Percentiles rank a stretch among this genome's conserved stretches.
These are phyloP conservation scores for Fraxinus pennsylvanica DNA, from an alignment of 257 asterid genomes.

Conservation along the genomic window DNA sequence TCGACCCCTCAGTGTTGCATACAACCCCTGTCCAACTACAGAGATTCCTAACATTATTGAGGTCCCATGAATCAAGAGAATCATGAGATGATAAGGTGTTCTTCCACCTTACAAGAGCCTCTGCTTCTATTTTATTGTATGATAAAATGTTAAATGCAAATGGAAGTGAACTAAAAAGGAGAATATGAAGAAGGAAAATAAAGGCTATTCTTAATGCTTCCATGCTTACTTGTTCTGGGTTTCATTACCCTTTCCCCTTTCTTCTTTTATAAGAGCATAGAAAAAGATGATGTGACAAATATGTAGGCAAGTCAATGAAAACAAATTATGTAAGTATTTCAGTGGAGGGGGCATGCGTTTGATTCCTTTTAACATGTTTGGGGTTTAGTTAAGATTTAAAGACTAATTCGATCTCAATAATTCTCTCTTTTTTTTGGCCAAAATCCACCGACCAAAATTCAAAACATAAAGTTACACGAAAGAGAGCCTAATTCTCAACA, in stretches of 20 bases:
- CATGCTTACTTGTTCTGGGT: not conserved
- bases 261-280: not conserved
- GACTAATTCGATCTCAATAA: too few species aligned
- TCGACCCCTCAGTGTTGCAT: slow-evolving; percentile 44
- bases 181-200: slow-evolving; percentile 29
- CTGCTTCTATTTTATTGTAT: slow-evolving; percentile 13
- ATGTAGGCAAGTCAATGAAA: not conserved
- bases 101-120: slow-evolving; percentile 67
- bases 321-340: too few species aligned
- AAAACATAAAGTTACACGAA: too few species aligned
- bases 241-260: not conserved
- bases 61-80: slow-evolving; percentile 58
- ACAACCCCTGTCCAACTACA: slow-evolving; percentile 65
- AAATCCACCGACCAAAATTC: too few species aligned
- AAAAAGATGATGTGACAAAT: not conserved
- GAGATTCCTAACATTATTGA: slow-evolving; percentile 39
- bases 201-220: not conserved
- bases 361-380: too few species aligned
- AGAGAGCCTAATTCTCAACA: too few species aligned
- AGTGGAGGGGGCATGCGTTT: too few species aligned
- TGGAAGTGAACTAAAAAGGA: slow-evolving; percentile 31
- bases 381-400: too few species aligned
- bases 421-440: too few species aligned
- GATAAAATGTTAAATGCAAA: not conserved
- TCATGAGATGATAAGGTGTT: slow-evolving; percentile 34